Percentiles rank a stretch among this genome's conserved stretches.
Conservation (phyloP, 129 eudicot genomes). For the Centella asiatica region DNA sequence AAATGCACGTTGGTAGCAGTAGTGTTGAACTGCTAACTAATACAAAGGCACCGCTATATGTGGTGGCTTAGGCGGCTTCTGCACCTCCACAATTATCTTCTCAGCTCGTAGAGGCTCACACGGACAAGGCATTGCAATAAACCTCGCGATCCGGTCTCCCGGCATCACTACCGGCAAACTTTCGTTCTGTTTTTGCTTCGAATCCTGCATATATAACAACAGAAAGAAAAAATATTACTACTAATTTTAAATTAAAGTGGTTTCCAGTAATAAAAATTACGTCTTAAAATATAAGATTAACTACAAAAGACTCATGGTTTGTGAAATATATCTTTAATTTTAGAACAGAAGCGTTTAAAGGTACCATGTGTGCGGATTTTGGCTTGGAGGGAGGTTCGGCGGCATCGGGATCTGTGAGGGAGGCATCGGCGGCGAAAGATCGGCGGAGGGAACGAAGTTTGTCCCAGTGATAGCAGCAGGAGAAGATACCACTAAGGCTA, state of each 20-base stretch:
- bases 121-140: conserved; percentile 96
- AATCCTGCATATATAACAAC: conserved; percentile 28
- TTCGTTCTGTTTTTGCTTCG: conserved; percentile 26
- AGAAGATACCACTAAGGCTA: conserved; percentile 74
- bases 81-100: conserved; percentile 22
- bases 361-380: conserved; percentile 44
- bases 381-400: conserved; percentile 39
- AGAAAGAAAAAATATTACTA: too few relatives aligned
- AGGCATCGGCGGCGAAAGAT: conserved; percentile 18
- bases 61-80: conserved; percentile 52
- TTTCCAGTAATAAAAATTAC: too few relatives aligned
- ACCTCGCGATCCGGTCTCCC: conserved; percentile 67
- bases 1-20: background rate
- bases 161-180: conserved; percentile 86
- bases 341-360: too few relatives aligned
- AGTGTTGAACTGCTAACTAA: conserved; percentile 5
- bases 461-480: conserved; percentile 95
- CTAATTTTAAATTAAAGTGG: too few relatives aligned
- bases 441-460: conserved; percentile 53
- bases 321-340: too few relatives aligned
- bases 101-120: conserved; percentile 50
- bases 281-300: too few relatives aligned
- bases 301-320: too few relatives aligned
- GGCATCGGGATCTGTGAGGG: conserved; percentile 47
- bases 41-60: conserved; percentile 45